Conservation (phyloP, 257 asterid species). For the Solanum megistacrolobum region DNA sequence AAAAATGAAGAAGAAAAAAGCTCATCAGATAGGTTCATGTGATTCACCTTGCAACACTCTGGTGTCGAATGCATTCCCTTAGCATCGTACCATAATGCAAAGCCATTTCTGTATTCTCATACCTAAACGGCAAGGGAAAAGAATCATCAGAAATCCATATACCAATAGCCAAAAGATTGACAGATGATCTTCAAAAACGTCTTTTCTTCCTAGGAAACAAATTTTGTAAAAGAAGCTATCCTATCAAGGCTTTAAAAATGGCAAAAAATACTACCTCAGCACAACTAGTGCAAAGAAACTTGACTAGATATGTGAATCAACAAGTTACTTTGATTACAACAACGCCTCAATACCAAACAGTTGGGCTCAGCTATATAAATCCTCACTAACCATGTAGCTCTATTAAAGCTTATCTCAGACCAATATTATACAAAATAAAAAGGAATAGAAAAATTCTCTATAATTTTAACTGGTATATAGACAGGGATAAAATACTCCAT, state of each 20-base stretch:
- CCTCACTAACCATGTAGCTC: not conserved
- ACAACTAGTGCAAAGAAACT: not conserved
- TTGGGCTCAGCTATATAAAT: not conserved
- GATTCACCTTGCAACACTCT: slow-evolving; percentile 80
- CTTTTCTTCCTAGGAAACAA: not conserved
- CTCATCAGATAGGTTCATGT: not conserved
- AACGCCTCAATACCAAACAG: not conserved
- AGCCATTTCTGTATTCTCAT: slow-evolving; percentile 76
- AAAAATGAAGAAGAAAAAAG: not conserved
- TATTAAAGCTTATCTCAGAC: not conserved
- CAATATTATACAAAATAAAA: not conserved
- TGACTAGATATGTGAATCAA: not conserved
- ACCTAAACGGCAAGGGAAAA: slow-evolving; percentile 31
- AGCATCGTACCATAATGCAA: slow-evolving; percentile 93
- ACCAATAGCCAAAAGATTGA: not conserved
- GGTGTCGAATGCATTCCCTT: slow-evolving; percentile 99
- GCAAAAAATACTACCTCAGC: not conserved
- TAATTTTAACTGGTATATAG: not conserved
- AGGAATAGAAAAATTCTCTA: not conserved
- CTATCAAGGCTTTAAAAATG: not conserved
- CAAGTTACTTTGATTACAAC: not conserved
- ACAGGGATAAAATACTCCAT: not conserved
- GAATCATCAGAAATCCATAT: slow-evolving; percentile 8
- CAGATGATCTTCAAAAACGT: not conserved
- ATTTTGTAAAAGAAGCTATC: not conserved